These are phyloP conservation scores for Macroventuria anomochaeta DNA, from an alignment of 2,329 filamentous ascomycete species.

Conservation along the genomic window DNA sequence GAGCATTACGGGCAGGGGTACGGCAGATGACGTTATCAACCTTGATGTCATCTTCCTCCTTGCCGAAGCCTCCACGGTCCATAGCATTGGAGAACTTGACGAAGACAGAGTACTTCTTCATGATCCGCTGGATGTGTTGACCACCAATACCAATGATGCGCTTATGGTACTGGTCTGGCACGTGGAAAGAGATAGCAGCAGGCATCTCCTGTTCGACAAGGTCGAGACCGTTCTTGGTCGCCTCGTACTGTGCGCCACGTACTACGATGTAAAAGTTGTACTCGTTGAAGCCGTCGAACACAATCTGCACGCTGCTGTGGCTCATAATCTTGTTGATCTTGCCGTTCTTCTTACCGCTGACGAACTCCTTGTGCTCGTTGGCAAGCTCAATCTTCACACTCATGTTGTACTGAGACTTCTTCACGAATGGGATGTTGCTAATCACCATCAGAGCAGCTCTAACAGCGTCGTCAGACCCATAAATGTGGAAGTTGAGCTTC, in stretches of 20 bases:
- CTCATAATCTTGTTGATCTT: constrained; percentile 99
- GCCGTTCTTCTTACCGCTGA: constrained; percentile 99
- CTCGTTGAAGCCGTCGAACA: constrained; percentile 98
- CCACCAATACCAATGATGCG: constrained; percentile 98
- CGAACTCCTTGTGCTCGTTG: constrained; percentile 99
- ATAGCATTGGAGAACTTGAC: constrained; percentile 99
- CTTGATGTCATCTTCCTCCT: constrained; percentile 97
- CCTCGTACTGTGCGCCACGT: constrained; percentile 88
- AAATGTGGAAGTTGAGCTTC: constrained; percentile 90
- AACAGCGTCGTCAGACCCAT: constrained; percentile 93
- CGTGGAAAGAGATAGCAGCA: constrained; percentile 97
- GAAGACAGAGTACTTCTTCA: constrained; percentile 99
- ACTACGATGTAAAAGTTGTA: constrained; percentile 99
- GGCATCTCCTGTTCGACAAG: constrained; percentile 99
- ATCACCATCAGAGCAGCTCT: constrained; percentile 95
- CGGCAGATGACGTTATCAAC: constrained; percentile 99
- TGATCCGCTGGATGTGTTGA: constrained; percentile 98
- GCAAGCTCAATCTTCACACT: constrained; percentile 98
- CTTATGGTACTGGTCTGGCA: constrained; percentile 98
- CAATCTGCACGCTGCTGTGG: constrained; percentile 98
- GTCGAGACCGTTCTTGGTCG: constrained; percentile 88
- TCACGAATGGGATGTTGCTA: constrained; percentile 87
- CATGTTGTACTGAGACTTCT: constrained; percentile 87
- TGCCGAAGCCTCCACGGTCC: constrained; percentile 91
- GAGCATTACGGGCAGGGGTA: constrained; percentile 93